A percentile compares a stretch with the other conserved stretches of the same genome.
phyloP scores from a whole-genome alignment of 768 basidiomycete genomes.

The Mycena pura region DNA sequence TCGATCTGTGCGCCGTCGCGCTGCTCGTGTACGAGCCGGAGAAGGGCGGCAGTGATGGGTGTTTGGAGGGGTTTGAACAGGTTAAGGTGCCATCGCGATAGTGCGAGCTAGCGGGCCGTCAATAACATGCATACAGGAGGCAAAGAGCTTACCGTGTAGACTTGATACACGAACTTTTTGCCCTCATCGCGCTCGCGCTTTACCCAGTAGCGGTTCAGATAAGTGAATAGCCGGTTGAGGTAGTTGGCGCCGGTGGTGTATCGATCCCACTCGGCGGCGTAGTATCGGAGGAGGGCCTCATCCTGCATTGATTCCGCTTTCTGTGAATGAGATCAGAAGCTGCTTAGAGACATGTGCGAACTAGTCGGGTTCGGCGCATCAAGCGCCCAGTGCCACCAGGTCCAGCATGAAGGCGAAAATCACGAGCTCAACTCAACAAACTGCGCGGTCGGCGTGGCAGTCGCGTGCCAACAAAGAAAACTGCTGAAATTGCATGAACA shows the following conservation, averaged over 20 bases:
- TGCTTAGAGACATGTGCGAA: constrained; percentile 2
- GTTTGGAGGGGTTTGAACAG: constrained; percentile 88
- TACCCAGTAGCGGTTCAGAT: constrained; percentile 99
- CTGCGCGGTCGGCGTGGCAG: not conserved
- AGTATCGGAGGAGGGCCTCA: constrained; percentile 88
- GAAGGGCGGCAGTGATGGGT: constrained; percentile 81
- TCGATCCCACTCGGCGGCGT: constrained; percentile 92
- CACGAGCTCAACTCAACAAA: no score
- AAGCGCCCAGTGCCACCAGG: no score
- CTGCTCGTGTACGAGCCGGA: constrained; percentile 90
- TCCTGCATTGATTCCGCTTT: constrained; percentile 83
- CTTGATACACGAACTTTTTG: constrained; percentile 90
- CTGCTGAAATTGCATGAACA: not conserved
- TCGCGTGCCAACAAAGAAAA: not conserved
- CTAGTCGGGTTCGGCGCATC: no score
- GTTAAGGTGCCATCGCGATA: constrained; percentile 94
- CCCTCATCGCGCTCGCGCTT: constrained; percentile 98
- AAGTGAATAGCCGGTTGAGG: constrained; percentile 96
- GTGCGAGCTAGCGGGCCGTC: constrained; percentile 68
- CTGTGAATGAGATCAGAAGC: constrained; percentile 46
- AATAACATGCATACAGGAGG: not conserved
- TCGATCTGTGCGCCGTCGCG: constrained; percentile 94
- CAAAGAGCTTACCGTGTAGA: constrained; percentile 81
- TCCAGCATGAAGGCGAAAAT: no score
- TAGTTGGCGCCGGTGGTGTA: constrained; percentile 98